phyloP scores from a whole-genome alignment of 768 basidiomycete genomes.

The Pholiota conissans region DNA sequence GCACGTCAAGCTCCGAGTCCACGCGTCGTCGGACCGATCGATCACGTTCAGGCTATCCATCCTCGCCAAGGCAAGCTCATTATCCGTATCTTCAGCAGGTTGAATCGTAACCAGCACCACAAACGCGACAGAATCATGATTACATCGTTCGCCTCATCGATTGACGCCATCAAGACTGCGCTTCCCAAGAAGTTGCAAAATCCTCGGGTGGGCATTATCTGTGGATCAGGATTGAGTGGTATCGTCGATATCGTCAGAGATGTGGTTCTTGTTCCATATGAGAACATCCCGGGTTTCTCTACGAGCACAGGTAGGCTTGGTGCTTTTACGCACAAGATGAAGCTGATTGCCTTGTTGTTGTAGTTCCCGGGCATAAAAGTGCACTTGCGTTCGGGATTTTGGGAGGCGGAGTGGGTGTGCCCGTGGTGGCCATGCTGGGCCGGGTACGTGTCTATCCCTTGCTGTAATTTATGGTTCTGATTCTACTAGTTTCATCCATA shows the following conservation, averaged over 20 bases:
- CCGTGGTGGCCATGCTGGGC: constrained; percentile 90
- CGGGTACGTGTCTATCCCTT: constrained; percentile 46
- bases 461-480: constrained; percentile 5
- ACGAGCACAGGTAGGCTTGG: constrained; percentile 68
- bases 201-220: constrained; percentile 81
- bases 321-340: not conserved
- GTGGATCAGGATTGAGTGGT: constrained; percentile 83
- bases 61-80: not conserved
- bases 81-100: not conserved
- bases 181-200: constrained; percentile 35
- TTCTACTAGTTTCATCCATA: constrained; percentile 74
- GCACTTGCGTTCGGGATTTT: constrained; percentile 79
- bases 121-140: not conserved
- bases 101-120: not conserved
- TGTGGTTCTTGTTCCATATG: constrained; percentile 62
- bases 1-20: not conserved
- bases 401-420: constrained; percentile 60
- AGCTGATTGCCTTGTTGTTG: constrained; percentile 2
- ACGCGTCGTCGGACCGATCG: not conserved
- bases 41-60: not conserved
- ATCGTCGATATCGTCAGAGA: constrained; percentile 63
- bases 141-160: constrained; percentile 15
- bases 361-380: constrained; percentile 83
- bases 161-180: constrained; percentile 30
- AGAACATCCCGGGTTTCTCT: constrained; percentile 69